Evolutionary conservation across 305 asterid genomes (phyloP).

Genomic region (Fraxinus nigra): DNA sequence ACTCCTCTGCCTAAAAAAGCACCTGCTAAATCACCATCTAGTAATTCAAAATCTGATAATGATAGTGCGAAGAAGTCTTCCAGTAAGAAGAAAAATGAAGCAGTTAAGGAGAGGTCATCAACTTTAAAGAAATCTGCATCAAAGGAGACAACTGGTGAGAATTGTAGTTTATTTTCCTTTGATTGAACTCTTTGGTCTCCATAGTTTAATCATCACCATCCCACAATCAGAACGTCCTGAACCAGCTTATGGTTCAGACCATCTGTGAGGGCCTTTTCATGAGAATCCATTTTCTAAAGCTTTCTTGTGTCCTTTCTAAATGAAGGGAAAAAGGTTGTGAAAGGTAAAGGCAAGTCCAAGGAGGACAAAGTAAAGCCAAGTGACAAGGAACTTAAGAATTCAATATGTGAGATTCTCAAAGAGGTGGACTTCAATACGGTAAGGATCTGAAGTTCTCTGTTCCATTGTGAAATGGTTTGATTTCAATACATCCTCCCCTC

Average conservation of each 20-base stretch:
- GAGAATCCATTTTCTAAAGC: background rate
- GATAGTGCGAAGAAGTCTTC: conserved; percentile 52
- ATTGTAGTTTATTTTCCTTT: conserved; percentile 11
- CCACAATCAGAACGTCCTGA: background rate
- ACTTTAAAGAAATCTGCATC: conserved; percentile 50
- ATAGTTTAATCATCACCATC: background rate
- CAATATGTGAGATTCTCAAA: conserved; percentile 28
- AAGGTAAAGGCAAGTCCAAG: conserved; percentile 27
- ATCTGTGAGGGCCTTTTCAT: background rate
- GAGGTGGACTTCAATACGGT: conserved; percentile 29
- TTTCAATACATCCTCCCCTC: background rate
- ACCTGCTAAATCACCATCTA: conserved; percentile 44
- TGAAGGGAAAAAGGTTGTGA: conserved; percentile 37
- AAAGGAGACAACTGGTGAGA: conserved; percentile 51
- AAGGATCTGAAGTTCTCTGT: conserved; percentile 11
- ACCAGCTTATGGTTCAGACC: background rate
- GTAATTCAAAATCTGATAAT: conserved; percentile 38
- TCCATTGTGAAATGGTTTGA: background rate
- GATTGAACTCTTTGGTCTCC: background rate
- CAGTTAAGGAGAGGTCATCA: conserved; percentile 48
- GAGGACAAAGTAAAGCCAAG: conserved; percentile 26
- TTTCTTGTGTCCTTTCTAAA: background rate
- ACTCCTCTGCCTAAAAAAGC: conserved; percentile 47
- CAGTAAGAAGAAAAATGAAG: conserved; percentile 57
- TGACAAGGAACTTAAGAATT: conserved; percentile 24